Percentiles rank a stretch among this genome's conserved stretches.
Evolutionary conservation across 495 filamentous ascomycete species (phyloP).

Genomic region (Neurospora terricola): DNA sequence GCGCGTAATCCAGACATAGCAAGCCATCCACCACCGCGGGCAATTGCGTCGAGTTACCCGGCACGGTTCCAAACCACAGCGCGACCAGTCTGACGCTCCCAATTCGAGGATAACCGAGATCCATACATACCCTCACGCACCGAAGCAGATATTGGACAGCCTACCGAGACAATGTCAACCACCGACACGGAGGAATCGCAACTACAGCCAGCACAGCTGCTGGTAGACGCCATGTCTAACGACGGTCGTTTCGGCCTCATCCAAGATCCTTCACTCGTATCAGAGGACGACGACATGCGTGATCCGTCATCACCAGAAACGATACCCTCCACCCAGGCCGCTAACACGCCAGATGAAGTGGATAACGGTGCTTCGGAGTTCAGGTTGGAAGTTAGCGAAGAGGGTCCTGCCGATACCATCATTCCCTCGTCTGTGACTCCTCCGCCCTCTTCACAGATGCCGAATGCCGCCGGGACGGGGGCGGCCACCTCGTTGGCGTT

Average conservation of each 20-base stretch:
- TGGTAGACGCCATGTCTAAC: constrained; percentile 16
- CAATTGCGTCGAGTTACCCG: not conserved
- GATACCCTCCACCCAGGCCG: constrained; percentile 34
- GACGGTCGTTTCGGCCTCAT: constrained; percentile 14
- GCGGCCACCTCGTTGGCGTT: constrained; percentile 29
- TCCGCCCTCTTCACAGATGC: constrained; percentile 62
- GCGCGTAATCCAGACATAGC: not conserved
- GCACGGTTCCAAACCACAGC: not conserved
- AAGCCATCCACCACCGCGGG: not conserved
- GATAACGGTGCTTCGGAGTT: constrained; percentile 24
- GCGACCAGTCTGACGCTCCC: not conserved
- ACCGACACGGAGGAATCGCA: constrained; percentile 10
- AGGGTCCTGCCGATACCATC: constrained; percentile 21
- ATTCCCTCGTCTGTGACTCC: constrained; percentile 55
- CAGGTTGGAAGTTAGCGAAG: constrained; percentile 31
- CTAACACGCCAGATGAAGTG: constrained; percentile 25
- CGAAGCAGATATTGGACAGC: not conserved
- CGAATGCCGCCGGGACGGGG: constrained; percentile 22
- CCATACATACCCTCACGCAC: not conserved
- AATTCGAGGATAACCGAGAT: not conserved
- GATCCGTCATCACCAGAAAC: constrained; percentile 29
- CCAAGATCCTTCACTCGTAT: constrained; percentile 32
- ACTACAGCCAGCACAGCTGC: constrained; percentile 8
- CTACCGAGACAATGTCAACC: constrained; percentile 1
- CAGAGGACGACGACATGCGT: constrained; percentile 18